phyloP scores from a whole-genome alignment of 1,139 yeast genomes.

The Taphrina betulina region DNA sequence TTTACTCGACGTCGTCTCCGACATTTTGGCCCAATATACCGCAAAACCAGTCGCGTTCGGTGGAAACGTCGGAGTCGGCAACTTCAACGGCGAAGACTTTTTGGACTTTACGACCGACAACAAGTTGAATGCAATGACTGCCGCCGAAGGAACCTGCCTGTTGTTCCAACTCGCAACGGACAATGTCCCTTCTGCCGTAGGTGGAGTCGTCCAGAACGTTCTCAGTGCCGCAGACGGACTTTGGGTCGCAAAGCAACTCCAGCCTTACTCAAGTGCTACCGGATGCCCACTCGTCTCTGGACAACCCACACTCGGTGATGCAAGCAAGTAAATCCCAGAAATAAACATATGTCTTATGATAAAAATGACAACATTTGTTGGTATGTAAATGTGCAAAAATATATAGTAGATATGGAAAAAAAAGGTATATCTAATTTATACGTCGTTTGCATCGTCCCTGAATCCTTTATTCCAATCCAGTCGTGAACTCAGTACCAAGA shows the following conservation, averaged over 20 bases:
- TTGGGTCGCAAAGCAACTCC: no score
- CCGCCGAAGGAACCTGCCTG: constrained; percentile 10
- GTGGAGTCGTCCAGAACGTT: no score
- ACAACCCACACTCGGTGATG: no score
- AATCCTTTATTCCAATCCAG: constrained; percentile 46
- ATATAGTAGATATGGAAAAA: no score
- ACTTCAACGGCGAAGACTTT: constrained; percentile 15
- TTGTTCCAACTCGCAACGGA: constrained; percentile 13
- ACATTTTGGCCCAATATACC: constrained; percentile 23
- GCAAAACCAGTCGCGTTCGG: constrained; percentile 20
- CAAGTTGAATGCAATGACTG: constrained; percentile 2
- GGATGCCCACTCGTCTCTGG: no score
- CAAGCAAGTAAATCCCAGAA: no score
- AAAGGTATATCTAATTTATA: no score
- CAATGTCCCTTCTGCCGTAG: constrained; percentile 25
- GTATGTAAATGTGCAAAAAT: no score
- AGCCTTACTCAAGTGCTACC: no score
- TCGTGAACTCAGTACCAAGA: constrained; percentile 55
- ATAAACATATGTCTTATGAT: no score
- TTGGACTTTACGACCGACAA: constrained; percentile 2
- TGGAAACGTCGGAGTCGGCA: constrained; percentile 22
- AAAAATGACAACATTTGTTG: no score
- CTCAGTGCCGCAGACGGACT: no score
- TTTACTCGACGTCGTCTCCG: background rate
- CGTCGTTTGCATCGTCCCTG: constrained; percentile 27